Base-by-base conservation (phyloP, 1,284 basidiomycete genomes). In the Leccinum fuscescens region DNA sequence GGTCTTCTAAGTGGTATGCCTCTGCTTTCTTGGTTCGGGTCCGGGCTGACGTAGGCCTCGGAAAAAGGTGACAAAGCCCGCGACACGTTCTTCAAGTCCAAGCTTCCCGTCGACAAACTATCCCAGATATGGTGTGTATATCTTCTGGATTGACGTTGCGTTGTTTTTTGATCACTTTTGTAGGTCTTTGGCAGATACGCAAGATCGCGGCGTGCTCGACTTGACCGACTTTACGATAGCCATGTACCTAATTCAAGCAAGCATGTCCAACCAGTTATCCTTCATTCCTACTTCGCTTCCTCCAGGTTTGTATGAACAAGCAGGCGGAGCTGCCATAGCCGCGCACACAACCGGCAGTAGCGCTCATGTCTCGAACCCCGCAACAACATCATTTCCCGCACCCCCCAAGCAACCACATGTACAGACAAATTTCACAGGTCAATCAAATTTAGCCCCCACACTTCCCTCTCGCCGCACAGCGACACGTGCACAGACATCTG, bases 141-240 rank as follows among this genome's bases (percentile, higher is more conserved):
- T 27, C 55, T 31, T 54, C 3, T 2, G 11, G 52, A 15, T 61
- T 59, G 31, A 58, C 27, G 15, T 31, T 33, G 42, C 15, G 17
- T 15, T 3, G 4, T 33, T 62, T 61, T 57, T 57, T 62, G 61
- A 63, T 59, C 44, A 55, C 7, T 54, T 14, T 57, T 53, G 44
- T 54, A 96, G 94, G 94, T 90, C 86, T 66, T 85, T 99, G 37
- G 93, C 96, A 17, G 97, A 99, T 76, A 96, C 95, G 1, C 93
- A 96, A 75, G 86, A 92, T 66, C 86, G 97, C 62, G 97, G 97
- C 46, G 80, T 85, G 3, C 86, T 99, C 62, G 97, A 99, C 73
- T 80, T 88, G 22, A 84, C 91, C 49, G 97, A 99, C 76, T 99
- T 99, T 72, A 90, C 92, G 65, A 88, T 99, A 70, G 97, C 93